phyloP scores from a whole-genome alignment of 495 filamentous ascomycete genomes.

The Penicillium ucsense region DNA sequence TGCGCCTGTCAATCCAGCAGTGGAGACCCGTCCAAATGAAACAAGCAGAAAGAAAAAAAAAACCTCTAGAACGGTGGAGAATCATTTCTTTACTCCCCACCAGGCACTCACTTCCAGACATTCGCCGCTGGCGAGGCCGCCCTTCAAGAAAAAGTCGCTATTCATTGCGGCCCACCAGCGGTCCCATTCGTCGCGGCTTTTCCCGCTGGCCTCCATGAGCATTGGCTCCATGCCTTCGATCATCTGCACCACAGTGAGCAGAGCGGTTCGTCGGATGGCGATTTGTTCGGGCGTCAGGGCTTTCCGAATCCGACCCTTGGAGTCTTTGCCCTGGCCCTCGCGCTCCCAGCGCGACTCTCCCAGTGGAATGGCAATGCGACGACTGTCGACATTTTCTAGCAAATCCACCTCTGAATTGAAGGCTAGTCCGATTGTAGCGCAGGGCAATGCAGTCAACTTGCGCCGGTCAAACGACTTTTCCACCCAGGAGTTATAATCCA shows the following conservation, averaged over 20 bases:
- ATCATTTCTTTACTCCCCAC: constrained; percentile 68
- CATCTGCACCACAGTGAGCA: constrained; percentile 74
- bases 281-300: constrained; percentile 61
- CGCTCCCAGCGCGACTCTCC: constrained; percentile 84
- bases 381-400: constrained; percentile 59
- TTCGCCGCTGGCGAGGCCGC: constrained; percentile 73
- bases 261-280: constrained; percentile 66
- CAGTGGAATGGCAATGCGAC: constrained; percentile 75
- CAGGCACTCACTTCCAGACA: constrained; percentile 91
- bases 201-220: constrained; percentile 70
- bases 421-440: constrained; percentile 65
- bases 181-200: constrained; percentile 88
- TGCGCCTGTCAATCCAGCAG: constrained; percentile 7
- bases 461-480: constrained; percentile 63
- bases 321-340: constrained; percentile 39
- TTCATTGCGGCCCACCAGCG: constrained; percentile 83
- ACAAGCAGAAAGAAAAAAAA: constrained; percentile 15
- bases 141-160: constrained; percentile 67
- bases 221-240: constrained; percentile 82
- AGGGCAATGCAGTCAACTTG: constrained; percentile 65
- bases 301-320: constrained; percentile 28
- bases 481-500: constrained; percentile 77
- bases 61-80: not conserved
- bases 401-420: constrained; percentile 71
- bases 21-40: not conserved